A percentile compares a stretch with the other conserved stretches of the same genome.
These are phyloP conservation scores for Ceratocystis cubensis DNA, from an alignment of 2,329 filamentous ascomycete species.

Conservation along the genomic window DNA sequence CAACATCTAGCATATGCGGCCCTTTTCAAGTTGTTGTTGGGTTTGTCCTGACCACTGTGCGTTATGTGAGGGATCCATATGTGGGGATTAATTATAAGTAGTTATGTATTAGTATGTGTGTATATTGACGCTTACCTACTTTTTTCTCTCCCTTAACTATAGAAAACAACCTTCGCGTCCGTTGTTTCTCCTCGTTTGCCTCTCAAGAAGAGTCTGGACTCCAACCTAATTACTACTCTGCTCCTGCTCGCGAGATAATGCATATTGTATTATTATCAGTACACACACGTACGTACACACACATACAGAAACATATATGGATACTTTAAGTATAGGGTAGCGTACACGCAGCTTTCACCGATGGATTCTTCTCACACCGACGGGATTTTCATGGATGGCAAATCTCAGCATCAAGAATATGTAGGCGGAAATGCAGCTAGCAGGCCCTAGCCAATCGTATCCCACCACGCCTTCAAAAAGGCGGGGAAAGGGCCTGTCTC, in stretches of 20 bases:
- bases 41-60: background rate
- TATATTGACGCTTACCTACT: background rate
- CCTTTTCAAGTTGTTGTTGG: background rate
- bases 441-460: background rate
- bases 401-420: background rate
- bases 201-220: background rate
- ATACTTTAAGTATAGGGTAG: background rate
- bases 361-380: background rate
- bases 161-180: too few species aligned
- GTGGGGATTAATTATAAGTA: background rate
- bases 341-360: conserved; percentile 1
- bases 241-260: background rate
- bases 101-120: background rate
- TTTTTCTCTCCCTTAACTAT: background rate
- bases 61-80: background rate
- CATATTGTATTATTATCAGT: background rate
- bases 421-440: conserved; percentile 2
- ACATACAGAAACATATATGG: background rate
- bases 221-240: background rate
- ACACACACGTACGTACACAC: background rate
- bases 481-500: background rate
- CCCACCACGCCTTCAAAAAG: conserved; percentile 5
- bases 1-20: background rate
- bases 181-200: too few species aligned
- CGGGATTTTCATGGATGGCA: conserved; percentile 8